These are phyloP conservation scores for Priceomyces fermenticarens DNA, from an alignment of 805 yeast genomes.

Conservation along the genomic window DNA sequence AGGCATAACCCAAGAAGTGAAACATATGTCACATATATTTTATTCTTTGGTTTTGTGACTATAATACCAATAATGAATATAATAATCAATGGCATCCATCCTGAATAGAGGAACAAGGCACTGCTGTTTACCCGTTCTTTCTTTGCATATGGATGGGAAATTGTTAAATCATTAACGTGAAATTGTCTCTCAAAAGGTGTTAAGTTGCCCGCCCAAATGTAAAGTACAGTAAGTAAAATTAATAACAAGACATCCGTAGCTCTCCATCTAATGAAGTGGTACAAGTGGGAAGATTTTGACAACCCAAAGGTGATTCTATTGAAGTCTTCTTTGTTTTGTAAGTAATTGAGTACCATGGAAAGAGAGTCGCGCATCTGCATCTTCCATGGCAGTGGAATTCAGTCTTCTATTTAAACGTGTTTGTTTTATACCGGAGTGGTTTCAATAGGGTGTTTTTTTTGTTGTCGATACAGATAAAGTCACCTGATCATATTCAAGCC, in stretches of 20 bases:
- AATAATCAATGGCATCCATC: slow-evolving; percentile 45
- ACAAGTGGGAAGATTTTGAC: slow-evolving; percentile 10
- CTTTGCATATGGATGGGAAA: slow-evolving; percentile 78
- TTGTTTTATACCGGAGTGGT: too few species aligned
- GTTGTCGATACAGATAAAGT: too few species aligned
- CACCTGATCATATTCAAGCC: too few species aligned
- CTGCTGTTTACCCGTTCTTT: slow-evolving; percentile 64
- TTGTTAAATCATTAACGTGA: slow-evolving; percentile 66
- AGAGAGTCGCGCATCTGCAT: slow-evolving; percentile 3
- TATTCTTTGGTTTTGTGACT: slow-evolving; percentile 49
- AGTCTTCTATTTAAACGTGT: too few species aligned
- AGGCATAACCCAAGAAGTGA: slow-evolving; percentile 66
- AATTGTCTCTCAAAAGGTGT: slow-evolving; percentile 79
- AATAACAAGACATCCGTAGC: slow-evolving; percentile 21
- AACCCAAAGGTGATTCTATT: slow-evolving; percentile 30
- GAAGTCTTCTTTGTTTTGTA: slow-evolving; percentile 18
- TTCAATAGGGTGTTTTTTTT: too few species aligned
- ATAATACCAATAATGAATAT: slow-evolving; percentile 37
- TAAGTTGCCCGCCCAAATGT: slow-evolving; percentile 19
- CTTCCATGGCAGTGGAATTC: background rate
- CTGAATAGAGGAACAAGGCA: slow-evolving; percentile 54
- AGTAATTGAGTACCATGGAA: slow-evolving; percentile 13
- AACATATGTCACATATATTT: slow-evolving; percentile 56
- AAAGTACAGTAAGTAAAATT: slow-evolving; percentile 18
- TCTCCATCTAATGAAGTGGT: slow-evolving; percentile 23